These are phyloP conservation scores for Ophiostoma piceae DNA, from an alignment of 2,329 filamentous ascomycete genomes.

Conservation along the genomic window DNA sequence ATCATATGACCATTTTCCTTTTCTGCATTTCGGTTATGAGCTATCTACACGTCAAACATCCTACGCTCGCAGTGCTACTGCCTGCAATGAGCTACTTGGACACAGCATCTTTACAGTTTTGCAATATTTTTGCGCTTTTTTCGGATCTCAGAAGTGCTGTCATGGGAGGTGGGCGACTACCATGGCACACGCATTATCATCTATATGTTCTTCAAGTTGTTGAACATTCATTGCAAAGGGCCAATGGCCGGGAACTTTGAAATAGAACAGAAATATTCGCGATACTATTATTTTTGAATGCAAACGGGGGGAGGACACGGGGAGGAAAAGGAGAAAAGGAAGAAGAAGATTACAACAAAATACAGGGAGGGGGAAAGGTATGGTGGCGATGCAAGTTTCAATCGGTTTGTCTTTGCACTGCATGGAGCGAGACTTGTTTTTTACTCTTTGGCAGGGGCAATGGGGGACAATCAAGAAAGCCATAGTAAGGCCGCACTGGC, in stretches of 20 bases:
- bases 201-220: conserved; percentile 1
- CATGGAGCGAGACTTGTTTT: not conserved
- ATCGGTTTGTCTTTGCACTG: conserved; percentile 12
- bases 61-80: conserved; percentile 38
- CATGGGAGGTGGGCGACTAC: not conserved
- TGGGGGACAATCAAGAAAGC: not conserved
- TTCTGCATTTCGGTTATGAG: conserved; percentile 36
- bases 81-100: conserved; percentile 37
- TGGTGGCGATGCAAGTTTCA: not conserved
- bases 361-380: not conserved
- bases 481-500: conserved; percentile 17
- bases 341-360: not conserved
- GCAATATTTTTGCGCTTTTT: conserved; percentile 31
- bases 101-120: conserved; percentile 39
- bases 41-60: conserved; percentile 39
- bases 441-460: not conserved
- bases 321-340: not conserved
- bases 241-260: not conserved
- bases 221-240: not conserved
- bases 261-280: conserved; percentile 8
- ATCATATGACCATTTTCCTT: not conserved
- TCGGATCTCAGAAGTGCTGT: conserved; percentile 18
- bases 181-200: not conserved
- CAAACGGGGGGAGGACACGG: not conserved
- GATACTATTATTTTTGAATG: conserved; percentile 14